Evolutionary conservation across 108 stramenopile genomes (phyloP).

Genomic region (Nitzschia sp.): DNA sequence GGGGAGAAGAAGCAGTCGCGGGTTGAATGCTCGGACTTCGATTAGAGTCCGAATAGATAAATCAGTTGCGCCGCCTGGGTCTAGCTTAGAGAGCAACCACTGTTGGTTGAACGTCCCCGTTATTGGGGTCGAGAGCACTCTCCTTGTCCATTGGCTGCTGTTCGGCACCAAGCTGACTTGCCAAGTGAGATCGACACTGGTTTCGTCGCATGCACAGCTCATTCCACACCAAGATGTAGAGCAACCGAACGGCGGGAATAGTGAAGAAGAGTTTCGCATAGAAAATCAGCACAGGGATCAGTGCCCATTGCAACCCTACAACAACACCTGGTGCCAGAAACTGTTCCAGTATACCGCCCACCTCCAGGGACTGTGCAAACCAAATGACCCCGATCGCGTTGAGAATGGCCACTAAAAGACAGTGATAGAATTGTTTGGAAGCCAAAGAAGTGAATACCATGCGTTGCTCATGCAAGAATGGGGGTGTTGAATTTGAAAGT

Average conservation of each 20-base stretch:
- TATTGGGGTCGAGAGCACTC: too few relatives aligned
- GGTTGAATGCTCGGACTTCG: too few relatives aligned
- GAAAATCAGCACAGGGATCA: slow-evolving; percentile 62
- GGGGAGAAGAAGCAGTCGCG: too few relatives aligned
- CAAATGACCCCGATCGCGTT: slow-evolving; percentile 79
- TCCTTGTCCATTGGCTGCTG: too few relatives aligned
- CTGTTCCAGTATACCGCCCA: slow-evolving; percentile 57
- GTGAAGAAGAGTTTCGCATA: slow-evolving; percentile 70
- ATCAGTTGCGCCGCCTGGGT: too few relatives aligned
- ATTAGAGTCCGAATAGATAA: too few relatives aligned
- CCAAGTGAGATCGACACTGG: slow-evolving; percentile 12
- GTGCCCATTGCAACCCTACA: slow-evolving; percentile 7
- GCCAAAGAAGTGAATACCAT: slow-evolving; percentile 56
- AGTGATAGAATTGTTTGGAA: slow-evolving; percentile 60
- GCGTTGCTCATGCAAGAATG: slow-evolving; percentile 56
- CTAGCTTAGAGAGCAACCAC: too few relatives aligned
- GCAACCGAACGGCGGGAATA: slow-evolving; percentile 52
- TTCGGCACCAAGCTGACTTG: slow-evolving; percentile 5
- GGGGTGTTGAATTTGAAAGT: slow-evolving; percentile 21
- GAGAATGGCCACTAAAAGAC: slow-evolving; percentile 57
- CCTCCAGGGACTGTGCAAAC: slow-evolving; percentile 57
- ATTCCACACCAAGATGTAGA: slow-evolving; percentile 33
- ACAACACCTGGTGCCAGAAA: slow-evolving; percentile 17
- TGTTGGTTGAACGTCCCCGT: too few relatives aligned
- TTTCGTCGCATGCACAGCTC: slow-evolving; percentile 20